These are phyloP conservation scores for Orbilia brochopaga DNA, from an alignment of 2,329 filamentous ascomycete genomes.

Conservation along the genomic window DNA sequence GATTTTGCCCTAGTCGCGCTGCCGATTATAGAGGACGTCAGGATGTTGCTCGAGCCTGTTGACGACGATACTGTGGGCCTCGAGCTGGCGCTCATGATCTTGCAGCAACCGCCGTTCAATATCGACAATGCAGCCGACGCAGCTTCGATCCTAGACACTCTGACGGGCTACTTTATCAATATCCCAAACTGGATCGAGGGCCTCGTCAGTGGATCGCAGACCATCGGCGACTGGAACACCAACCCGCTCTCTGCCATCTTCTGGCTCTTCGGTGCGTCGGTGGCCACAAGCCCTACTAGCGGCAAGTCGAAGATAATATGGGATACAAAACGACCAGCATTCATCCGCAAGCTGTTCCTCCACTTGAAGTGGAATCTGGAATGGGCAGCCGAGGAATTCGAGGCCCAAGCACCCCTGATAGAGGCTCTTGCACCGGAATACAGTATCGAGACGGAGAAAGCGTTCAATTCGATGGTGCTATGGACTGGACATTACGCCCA, in stretches of 20 bases:
- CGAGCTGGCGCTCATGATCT: background rate
- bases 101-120: background rate
- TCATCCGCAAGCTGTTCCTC: conserved; percentile 3
- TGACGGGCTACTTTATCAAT: conserved; percentile 13
- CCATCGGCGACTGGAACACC: background rate
- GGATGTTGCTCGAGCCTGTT: conserved; percentile 14
- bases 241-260: conserved; percentile 9
- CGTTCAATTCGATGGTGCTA: conserved; percentile 14
- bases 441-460: background rate
- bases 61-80: conserved; percentile 10
- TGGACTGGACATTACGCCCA: conserved; percentile 12
- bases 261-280: conserved; percentile 18
- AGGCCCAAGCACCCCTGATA: background rate
- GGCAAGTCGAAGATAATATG: conserved; percentile 6
- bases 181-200: conserved; percentile 14
- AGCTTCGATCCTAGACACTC: conserved; percentile 1
- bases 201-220: background rate
- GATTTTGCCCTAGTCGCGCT: conserved; percentile 9
- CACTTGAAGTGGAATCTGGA: conserved; percentile 9
- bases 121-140: background rate
- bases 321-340: conserved; percentile 10
- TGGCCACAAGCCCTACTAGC: background rate
- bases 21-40: conserved; percentile 18
- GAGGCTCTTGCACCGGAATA: background rate
- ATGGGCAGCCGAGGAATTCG: conserved; percentile 15